These are phyloP conservation scores for Tetracladium marchalianum DNA, from an alignment of 495 filamentous ascomycete species.

Conservation along the genomic window DNA sequence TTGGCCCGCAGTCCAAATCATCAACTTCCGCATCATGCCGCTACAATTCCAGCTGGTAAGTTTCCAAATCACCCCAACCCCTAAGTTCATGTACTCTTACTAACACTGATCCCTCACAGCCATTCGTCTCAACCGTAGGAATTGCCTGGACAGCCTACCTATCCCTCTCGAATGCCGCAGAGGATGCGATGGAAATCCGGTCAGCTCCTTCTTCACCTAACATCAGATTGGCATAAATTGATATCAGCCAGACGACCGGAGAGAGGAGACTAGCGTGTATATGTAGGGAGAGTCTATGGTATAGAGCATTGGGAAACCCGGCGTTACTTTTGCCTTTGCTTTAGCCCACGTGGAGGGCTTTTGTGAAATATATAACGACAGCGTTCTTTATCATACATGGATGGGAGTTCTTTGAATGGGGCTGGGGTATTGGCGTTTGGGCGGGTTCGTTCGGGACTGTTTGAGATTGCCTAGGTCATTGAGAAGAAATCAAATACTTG, in stretches of 20 bases:
- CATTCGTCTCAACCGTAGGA: conserved; percentile 92
- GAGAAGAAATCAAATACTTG: too few species aligned
- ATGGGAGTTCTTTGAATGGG: too few species aligned
- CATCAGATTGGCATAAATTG: conserved; percentile 19
- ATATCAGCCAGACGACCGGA: too few species aligned
- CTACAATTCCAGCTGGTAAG: conserved; percentile 95
- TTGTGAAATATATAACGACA: too few species aligned
- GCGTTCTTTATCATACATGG: too few species aligned
- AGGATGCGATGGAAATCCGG: conserved; percentile 36
- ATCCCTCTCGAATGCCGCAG: conserved; percentile 83
- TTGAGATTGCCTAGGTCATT: too few species aligned
- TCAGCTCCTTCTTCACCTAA: conserved; percentile 24
- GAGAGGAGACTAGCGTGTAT: too few species aligned
- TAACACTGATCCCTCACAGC: conserved; percentile 39
- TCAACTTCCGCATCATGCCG: conserved; percentile 94
- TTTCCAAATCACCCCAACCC: conserved; percentile 10
- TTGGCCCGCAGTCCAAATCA: conserved; percentile 91
- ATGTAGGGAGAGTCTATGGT: conserved; percentile 1
- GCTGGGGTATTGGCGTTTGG: too few species aligned
- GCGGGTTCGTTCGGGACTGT: too few species aligned
- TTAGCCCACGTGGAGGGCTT: too few species aligned
- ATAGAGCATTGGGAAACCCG: conserved; percentile 8
- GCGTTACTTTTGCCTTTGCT: background rate
- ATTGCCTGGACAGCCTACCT: conserved; percentile 99
- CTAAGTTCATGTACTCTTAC: background rate